phyloP scores from a whole-genome alignment of 257 asterid genomes.

The Voacanga thouarsii region DNA sequence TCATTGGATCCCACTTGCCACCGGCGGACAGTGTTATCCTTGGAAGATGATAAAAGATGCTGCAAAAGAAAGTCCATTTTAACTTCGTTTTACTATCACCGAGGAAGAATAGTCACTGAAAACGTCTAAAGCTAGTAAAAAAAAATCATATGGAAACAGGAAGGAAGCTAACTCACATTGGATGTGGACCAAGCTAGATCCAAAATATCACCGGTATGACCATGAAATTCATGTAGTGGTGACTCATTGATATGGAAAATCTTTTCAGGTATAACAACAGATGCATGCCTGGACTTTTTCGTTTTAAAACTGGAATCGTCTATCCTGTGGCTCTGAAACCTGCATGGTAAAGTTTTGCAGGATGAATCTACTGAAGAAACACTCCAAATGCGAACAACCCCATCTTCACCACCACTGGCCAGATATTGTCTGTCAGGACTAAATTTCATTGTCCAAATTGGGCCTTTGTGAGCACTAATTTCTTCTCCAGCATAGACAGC shows the following conservation, averaged over 20 bases:
- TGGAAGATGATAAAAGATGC: slow-evolving; percentile 73
- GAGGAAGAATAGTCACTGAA: not conserved
- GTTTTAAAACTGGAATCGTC: slow-evolving; percentile 11
- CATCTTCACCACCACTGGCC: slow-evolving; percentile 87
- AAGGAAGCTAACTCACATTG: slow-evolving; percentile 46
- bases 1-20: slow-evolving; percentile 56
- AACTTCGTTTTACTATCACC: slow-evolving; percentile 1
- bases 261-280: slow-evolving; percentile 53
- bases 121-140: too few relatives aligned
- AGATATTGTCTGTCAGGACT: slow-evolving; percentile 71
- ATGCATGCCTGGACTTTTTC: slow-evolving; percentile 24
- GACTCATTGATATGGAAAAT: slow-evolving; percentile 54
- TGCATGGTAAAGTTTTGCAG: slow-evolving; percentile 18
- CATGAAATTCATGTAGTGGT: slow-evolving; percentile 51
- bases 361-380: slow-evolving; percentile 34
- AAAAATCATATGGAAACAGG: not conserved
- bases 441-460: slow-evolving; percentile 68
- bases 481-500: slow-evolving; percentile 55
- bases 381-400: slow-evolving; percentile 67
- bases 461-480: slow-evolving; percentile 59
- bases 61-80: slow-evolving; percentile 30
- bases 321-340: slow-evolving; percentile 14
- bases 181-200: slow-evolving; percentile 88
- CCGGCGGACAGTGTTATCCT: slow-evolving; percentile 68
- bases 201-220: slow-evolving; percentile 55